Percentiles rank a stretch among this genome's conserved stretches.
phyloP scores from a whole-genome alignment of 257 asterid species.

The Misopates orontium region DNA sequence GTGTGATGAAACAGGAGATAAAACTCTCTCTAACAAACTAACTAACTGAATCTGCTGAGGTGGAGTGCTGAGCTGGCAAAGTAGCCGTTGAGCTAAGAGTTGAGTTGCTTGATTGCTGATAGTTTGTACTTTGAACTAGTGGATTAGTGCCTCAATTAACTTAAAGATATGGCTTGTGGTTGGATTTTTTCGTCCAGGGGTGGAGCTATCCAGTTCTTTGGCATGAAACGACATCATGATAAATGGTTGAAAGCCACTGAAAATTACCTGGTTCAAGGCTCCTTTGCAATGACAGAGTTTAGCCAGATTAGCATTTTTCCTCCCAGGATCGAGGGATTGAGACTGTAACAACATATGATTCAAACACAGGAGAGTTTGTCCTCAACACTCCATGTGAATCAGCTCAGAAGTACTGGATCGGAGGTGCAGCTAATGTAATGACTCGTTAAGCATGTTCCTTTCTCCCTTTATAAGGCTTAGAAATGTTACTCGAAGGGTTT shows the following conservation, averaged over 20 bases:
- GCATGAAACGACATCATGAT: slow-evolving; percentile 86
- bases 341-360: slow-evolving; percentile 73
- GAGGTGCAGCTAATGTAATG: slow-evolving; percentile 94
- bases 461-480: neutral
- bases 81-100: too few species aligned
- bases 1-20: too few species aligned
- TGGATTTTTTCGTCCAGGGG: slow-evolving; percentile 52
- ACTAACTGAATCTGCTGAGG: too few species aligned
- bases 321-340: slow-evolving; percentile 93
- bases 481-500: neutral
- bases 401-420: slow-evolving; percentile 98
- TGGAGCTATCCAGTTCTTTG: slow-evolving; percentile 84
- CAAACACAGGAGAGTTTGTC: slow-evolving; percentile 71
- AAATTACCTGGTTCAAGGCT: slow-evolving; percentile 62
- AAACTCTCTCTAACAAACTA: too few species aligned
- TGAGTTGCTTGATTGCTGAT: too few species aligned
- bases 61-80: too few species aligned
- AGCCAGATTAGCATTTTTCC: slow-evolving; percentile 77
- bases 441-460: neutral
- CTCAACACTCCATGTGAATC: slow-evolving; percentile 93
- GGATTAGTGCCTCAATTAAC: too few species aligned
- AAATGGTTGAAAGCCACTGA: slow-evolving; percentile 81
- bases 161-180: too few species aligned
- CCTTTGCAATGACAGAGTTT: slow-evolving; percentile 96
- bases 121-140: slow-evolving; percentile 15